Evolutionary conservation across 371 early-diverging fungal genomes (phyloP).

Genomic region (Mortierella sp.): DNA sequence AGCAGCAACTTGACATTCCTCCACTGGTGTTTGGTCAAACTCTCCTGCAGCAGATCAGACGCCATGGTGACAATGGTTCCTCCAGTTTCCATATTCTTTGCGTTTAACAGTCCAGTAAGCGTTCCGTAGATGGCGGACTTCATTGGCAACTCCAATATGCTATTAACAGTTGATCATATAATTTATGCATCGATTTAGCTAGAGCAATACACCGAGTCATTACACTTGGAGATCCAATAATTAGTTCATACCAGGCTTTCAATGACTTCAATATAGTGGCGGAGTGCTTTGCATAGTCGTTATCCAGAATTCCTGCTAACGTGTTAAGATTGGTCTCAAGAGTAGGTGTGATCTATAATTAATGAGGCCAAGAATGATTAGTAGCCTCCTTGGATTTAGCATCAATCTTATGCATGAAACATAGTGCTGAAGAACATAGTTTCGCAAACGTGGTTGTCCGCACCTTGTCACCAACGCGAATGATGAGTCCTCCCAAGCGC

Average conservation of each 20-base stretch:
- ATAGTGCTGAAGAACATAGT: no score
- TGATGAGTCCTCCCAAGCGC: conserved; percentile 78
- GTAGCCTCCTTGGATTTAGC: no score
- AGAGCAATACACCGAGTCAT: neutral
- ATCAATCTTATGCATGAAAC: no score
- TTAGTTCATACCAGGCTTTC: conserved; percentile 67
- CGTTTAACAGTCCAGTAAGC: conserved; percentile 82
- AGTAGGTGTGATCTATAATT: conserved; percentile 64
- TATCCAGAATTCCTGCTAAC: conserved; percentile 77
- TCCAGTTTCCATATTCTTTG: conserved; percentile 66
- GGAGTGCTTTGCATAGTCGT: conserved; percentile 76
- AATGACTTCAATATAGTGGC: conserved; percentile 72
- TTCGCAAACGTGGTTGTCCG: neutral
- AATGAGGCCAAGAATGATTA: neutral
- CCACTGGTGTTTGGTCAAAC: conserved; percentile 67
- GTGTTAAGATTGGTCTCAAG: conserved; percentile 75
- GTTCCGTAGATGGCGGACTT: conserved; percentile 86
- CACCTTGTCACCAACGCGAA: conserved; percentile 84
- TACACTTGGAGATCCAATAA: neutral
- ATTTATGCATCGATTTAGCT: neutral
- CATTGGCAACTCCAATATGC: conserved; percentile 82
- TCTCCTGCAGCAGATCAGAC: conserved; percentile 64
- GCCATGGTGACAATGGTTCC: conserved; percentile 68
- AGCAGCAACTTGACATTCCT: conserved; percentile 80
- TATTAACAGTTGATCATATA: conserved; percentile 24